Evolutionary conservation across 139 green algal species (phyloP).

Genomic region (Chlorella sp.): DNA sequence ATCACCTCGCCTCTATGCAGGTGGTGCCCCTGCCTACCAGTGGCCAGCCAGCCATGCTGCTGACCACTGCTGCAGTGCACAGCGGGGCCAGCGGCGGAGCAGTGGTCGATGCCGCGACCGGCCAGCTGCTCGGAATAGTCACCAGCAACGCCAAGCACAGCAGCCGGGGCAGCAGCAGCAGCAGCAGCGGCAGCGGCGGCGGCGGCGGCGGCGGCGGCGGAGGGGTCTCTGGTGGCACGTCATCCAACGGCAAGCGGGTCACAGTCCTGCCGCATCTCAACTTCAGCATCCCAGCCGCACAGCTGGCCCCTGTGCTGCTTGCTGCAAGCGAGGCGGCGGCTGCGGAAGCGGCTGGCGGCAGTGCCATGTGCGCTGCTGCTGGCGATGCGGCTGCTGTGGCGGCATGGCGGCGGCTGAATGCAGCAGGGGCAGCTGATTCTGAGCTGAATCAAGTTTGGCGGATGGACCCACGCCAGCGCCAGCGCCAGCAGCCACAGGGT

Average conservation of each 20-base stretch:
- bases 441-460: constrained; percentile 44
- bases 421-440: constrained; percentile 33
- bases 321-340: background rate
- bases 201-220: background rate
- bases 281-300: constrained; percentile 65
- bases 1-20: constrained; percentile 5
- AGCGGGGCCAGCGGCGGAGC: constrained; percentile 79
- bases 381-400: background rate
- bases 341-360: background rate
- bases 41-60: constrained; percentile 61
- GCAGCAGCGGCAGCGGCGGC: constrained; percentile 23
- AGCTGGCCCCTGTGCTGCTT: constrained; percentile 55
- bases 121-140: constrained; percentile 71
- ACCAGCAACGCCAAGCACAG: constrained; percentile 58
- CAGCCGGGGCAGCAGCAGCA: too few relatives aligned
- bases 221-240: too few relatives aligned
- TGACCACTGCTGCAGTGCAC: constrained; percentile 76
- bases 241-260: too few relatives aligned
- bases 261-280: constrained; percentile 70
- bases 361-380: background rate
- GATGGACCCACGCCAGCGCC: constrained; percentile 1
- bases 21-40: constrained; percentile 2
- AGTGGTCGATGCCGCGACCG: constrained; percentile 53
- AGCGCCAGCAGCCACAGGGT: background rate
- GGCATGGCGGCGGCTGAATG: constrained; percentile 38